Evolutionary conservation across 2,329 filamentous ascomycete species (phyloP).

Genomic region (Fusarium dimerum): DNA sequence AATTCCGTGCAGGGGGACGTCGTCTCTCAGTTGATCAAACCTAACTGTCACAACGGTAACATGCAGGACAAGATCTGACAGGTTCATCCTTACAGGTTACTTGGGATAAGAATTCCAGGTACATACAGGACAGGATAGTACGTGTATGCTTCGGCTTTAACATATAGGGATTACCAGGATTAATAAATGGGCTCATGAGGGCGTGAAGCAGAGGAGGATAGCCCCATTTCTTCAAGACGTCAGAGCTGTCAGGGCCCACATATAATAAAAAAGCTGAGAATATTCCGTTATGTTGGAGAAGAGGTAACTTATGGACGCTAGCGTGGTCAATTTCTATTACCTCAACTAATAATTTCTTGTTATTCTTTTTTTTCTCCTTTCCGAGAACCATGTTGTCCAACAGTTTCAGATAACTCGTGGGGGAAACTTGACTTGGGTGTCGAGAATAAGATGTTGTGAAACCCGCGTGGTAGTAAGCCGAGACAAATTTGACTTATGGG

Average conservation of each 20-base stretch:
- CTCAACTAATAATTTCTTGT: background rate
- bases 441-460: background rate
- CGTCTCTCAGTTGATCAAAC: too few relatives aligned
- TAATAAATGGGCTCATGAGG: background rate
- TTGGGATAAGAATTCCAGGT: background rate
- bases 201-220: background rate
- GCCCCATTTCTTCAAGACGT: background rate
- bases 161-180: background rate
- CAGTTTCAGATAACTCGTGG: background rate
- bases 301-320: background rate
- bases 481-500: background rate
- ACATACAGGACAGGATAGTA: too few relatives aligned
- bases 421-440: background rate
- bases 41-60: background rate
- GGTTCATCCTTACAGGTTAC: background rate
- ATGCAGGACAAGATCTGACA: background rate
- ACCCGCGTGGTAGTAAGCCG: background rate
- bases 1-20: too few relatives aligned
- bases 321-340: too few relatives aligned
- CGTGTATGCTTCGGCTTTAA: too few relatives aligned
- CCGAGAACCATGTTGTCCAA: background rate
- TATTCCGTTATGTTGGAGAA: background rate
- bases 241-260: background rate
- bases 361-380: background rate
- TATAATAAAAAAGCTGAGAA: background rate